Evolutionary conservation across 73 alveolate species (phyloP).

Genomic region (Breviolum minutum): DNA sequence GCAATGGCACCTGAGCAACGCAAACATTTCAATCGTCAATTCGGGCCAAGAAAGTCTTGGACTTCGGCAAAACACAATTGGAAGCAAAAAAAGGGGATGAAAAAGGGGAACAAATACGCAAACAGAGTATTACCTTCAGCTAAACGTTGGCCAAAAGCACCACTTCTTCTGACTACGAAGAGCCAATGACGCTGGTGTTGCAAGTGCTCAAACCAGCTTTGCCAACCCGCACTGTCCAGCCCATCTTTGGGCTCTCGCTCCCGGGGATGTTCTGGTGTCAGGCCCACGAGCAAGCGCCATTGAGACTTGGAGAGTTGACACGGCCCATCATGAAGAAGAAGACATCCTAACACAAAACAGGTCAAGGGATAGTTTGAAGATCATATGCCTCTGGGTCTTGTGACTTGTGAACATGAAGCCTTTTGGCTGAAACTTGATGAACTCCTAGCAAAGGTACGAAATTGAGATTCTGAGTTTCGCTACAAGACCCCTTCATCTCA

Average conservation of each 20-base stretch:
- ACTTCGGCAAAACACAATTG: too few species aligned
- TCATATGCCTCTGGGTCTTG: too few species aligned
- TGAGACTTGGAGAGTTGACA: not conserved
- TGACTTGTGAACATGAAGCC: too few species aligned
- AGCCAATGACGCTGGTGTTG: constrained; percentile 31
- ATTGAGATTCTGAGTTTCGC: too few species aligned
- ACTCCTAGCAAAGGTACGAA: not conserved
- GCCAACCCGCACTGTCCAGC: not conserved
- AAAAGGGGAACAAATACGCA: not conserved
- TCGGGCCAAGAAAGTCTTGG: too few species aligned
- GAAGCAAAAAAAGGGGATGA: too few species aligned
- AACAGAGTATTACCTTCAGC: not conserved
- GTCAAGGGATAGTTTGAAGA: not conserved
- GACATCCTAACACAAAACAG: not conserved
- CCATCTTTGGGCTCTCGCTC: not conserved
- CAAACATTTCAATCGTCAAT: not conserved
- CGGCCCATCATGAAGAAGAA: not conserved
- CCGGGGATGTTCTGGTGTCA: not conserved
- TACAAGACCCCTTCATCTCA: too few species aligned
- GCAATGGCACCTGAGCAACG: constrained; percentile 37
- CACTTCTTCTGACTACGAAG: constrained; percentile 18
- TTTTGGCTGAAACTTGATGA: not conserved
- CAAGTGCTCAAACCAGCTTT: constrained; percentile 37
- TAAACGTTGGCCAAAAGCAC: not conserved
- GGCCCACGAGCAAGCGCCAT: constrained; percentile 33